A percentile compares a stretch with the other conserved stretches of the same genome.
phyloP scores from a whole-genome alignment of 192 early-diverging fungal species.

The Oehlia diaphana region DNA sequence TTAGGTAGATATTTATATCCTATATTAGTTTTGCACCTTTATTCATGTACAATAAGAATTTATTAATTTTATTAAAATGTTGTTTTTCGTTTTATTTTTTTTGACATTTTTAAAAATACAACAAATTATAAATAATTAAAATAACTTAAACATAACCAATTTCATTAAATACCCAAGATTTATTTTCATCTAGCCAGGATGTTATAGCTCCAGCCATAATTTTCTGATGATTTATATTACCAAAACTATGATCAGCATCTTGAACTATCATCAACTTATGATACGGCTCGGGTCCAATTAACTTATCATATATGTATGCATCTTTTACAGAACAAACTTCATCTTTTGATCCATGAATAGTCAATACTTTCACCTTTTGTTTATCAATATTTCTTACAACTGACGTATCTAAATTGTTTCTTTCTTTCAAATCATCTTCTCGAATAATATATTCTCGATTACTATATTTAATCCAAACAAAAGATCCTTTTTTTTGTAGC shows the following conservation, averaged over 20 bases:
- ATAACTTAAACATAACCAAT: too few species aligned
- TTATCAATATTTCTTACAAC: constrained; percentile 44
- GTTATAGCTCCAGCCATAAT: neutral
- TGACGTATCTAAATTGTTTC: constrained; percentile 45
- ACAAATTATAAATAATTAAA: neutral
- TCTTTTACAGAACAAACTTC: constrained; percentile 46
- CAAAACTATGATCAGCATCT: constrained; percentile 19
- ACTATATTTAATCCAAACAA: constrained; percentile 50
- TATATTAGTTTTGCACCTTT: too few species aligned
- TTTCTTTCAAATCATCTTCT: constrained; percentile 37
- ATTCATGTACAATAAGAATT: too few species aligned
- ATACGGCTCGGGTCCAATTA: constrained; percentile 31
- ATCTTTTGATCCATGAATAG: constrained; percentile 50
- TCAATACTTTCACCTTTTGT: constrained; percentile 43
- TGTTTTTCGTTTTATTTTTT: too few species aligned
- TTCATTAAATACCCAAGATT: neutral
- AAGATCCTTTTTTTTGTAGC: constrained; percentile 42
- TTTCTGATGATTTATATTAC: neutral
- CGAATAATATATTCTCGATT: constrained; percentile 27
- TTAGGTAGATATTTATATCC: too few species aligned
- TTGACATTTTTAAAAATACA: too few species aligned
- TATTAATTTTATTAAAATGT: too few species aligned
- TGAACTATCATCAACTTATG: constrained; percentile 27
- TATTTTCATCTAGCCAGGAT: constrained; percentile 8
- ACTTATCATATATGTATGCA: constrained; percentile 44